These are phyloP conservation scores for Fusarium sacchari DNA, from an alignment of 2,329 filamentous ascomycete genomes.

Conservation along the genomic window DNA sequence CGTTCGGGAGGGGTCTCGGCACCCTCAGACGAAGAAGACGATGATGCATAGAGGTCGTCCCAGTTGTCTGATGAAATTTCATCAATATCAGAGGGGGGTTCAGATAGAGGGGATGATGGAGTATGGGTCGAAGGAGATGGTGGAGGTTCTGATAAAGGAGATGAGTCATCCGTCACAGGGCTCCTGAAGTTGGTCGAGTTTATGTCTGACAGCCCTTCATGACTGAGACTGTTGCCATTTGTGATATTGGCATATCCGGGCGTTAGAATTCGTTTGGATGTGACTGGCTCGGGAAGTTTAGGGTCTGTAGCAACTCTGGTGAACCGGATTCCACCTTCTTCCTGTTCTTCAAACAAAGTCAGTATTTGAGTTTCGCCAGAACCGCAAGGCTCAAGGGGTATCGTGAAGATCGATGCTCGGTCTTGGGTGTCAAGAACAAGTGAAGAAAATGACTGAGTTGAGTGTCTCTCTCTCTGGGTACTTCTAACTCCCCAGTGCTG, in stretches of 20 bases:
- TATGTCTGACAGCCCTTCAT: neutral
- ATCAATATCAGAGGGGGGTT: neutral
- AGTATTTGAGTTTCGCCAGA: neutral
- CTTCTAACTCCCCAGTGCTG: neutral
- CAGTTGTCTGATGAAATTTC: neutral
- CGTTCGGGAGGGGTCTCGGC: slow-evolving; percentile 33
- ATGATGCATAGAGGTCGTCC: slow-evolving; percentile 8
- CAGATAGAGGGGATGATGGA: neutral
- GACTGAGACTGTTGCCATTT: neutral
- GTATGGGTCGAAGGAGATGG: neutral
- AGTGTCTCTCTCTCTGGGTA: neutral
- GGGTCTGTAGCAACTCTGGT: neutral
- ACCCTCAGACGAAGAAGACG: slow-evolving; percentile 29
- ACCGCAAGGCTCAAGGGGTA: neutral
- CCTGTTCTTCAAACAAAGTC: neutral
- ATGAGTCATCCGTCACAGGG: neutral
- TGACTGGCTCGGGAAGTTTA: neutral
- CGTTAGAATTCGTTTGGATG: neutral
- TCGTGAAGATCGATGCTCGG: neutral
- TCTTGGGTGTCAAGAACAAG: too few relatives aligned
- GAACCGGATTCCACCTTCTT: neutral
- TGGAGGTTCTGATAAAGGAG: neutral
- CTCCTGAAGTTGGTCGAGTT: neutral
- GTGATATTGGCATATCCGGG: neutral
- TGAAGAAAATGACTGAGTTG: neutral